Percentiles rank a stretch among this genome's conserved stretches.
Evolutionary conservation across 2,329 filamentous ascomycete species (phyloP).

Genomic region (Aspergillus tamarii): DNA sequence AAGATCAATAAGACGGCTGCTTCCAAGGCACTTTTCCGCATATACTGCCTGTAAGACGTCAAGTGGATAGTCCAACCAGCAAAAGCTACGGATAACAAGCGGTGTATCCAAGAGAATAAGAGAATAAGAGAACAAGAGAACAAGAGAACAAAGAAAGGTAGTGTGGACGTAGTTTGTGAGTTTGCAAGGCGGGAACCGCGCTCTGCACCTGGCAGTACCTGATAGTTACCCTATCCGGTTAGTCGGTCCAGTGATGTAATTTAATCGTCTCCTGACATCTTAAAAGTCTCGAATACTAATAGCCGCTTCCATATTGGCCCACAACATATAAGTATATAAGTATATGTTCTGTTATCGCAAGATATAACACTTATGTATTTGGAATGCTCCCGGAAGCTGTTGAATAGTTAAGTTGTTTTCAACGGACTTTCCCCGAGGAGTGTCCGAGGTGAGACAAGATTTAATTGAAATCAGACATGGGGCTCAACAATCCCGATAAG

Average conservation of each 20-base stretch:
- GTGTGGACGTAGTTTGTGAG: not conserved
- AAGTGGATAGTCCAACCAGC: not conserved
- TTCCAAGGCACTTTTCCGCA: not conserved
- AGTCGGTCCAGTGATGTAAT: slow-evolving; percentile 7
- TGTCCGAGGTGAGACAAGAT: not conserved
- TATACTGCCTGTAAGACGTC: not conserved
- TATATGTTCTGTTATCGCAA: not conserved
- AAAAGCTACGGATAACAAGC: not conserved
- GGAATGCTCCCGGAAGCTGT: not conserved
- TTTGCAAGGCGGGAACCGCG: slow-evolving; percentile 1
- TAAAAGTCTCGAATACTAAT: not conserved
- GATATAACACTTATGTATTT: not conserved
- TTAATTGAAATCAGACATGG: not conserved
- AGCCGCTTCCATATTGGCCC: not conserved
- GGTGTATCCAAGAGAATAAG: not conserved
- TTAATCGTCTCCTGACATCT: not conserved
- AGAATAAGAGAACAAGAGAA: not conserved
- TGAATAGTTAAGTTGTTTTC: not conserved
- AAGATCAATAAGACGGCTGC: not conserved
- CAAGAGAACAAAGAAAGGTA: not conserved
- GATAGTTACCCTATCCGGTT: slow-evolving; percentile 7
- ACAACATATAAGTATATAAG: not conserved
- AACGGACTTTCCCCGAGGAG: not conserved
- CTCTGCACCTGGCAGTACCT: not conserved
- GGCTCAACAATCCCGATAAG: not conserved